Percentiles rank a stretch among this genome's conserved stretches.
Evolutionary conservation across 176 grass and related monocot genomes (phyloP).

Genomic region (Puya raimondii): DNA sequence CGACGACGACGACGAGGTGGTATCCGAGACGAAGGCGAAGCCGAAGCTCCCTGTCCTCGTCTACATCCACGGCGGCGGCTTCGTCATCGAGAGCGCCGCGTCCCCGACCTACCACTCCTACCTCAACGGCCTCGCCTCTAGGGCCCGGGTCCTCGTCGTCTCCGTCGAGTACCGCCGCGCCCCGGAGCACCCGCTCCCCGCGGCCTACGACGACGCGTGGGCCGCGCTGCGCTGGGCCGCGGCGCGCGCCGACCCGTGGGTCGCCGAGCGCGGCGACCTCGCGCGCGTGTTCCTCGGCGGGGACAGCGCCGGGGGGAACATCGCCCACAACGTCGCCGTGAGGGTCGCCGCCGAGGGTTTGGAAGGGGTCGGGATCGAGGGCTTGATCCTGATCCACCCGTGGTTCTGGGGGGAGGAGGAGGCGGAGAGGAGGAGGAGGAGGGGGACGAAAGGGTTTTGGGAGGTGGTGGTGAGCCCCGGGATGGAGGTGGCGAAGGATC

Average conservation of each 20-base stretch:
- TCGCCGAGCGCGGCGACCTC: neutral
- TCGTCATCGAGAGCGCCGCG: conserved; percentile 29
- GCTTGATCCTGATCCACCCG: conserved; percentile 41
- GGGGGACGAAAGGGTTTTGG: conserved; percentile 22
- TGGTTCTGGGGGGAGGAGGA: conserved; percentile 19
- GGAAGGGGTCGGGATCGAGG: conserved; percentile 28
- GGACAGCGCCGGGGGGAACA: conserved; percentile 57
- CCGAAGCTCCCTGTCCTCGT: neutral
- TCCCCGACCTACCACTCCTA: conserved; percentile 20
- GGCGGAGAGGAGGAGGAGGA: neutral
- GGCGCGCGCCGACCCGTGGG: neutral
- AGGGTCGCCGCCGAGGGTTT: conserved; percentile 6
- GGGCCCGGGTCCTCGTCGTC: conserved; percentile 34
- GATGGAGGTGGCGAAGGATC: conserved; percentile 25
- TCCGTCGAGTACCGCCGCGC: conserved; percentile 24
- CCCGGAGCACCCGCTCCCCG: conserved; percentile 48
- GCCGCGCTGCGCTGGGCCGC: conserved; percentile 22
- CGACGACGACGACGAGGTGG: conserved; percentile 10
- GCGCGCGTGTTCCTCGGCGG: conserved; percentile 45
- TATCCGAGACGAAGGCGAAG: conserved; percentile 22
- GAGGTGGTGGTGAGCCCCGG: conserved; percentile 15
- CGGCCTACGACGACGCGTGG: conserved; percentile 30
- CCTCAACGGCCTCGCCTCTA: conserved; percentile 22
- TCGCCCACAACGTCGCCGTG: conserved; percentile 39
- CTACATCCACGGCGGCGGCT: conserved; percentile 22